Percentiles rank a stretch among this genome's conserved stretches.
These are phyloP conservation scores for Pythium coloratum DNA, from an alignment of 352 stramenopile species.

Conservation along the genomic window DNA sequence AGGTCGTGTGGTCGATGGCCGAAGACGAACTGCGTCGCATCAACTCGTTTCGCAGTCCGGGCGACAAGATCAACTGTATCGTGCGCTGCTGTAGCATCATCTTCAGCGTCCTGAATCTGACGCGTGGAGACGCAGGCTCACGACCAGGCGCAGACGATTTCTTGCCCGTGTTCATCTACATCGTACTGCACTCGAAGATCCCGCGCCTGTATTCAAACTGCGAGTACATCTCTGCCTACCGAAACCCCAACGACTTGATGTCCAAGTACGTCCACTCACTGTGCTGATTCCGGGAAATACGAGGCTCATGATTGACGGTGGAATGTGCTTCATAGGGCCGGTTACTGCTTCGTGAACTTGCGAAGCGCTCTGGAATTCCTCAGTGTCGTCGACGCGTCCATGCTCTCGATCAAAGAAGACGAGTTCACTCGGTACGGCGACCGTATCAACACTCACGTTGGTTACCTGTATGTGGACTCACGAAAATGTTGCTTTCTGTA, in stretches of 20 bases:
- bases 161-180: conserved; percentile 92
- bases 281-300: background rate
- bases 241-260: conserved; percentile 88
- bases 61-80: conserved; percentile 91
- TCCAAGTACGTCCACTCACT: conserved; percentile 61
- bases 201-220: conserved; percentile 87
- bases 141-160: conserved; percentile 89
- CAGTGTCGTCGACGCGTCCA: conserved; percentile 76
- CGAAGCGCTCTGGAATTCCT: conserved; percentile 91
- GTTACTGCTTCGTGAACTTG: conserved; percentile 93
- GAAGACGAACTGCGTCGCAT: conserved; percentile 90
- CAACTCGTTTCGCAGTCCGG: conserved; percentile 79
- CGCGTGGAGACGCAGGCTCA: conserved; percentile 59
- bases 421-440: conserved; percentile 70
- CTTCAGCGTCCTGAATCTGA: conserved; percentile 87
- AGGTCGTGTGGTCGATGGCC: conserved; percentile 89
- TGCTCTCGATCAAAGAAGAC: conserved; percentile 77
- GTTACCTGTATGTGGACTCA: background rate
- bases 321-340: conserved; percentile 43
- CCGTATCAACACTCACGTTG: background rate
- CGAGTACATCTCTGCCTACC: conserved; percentile 90
- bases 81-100: conserved; percentile 88
- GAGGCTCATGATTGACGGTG: background rate
- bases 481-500: background rate
- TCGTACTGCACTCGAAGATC: conserved; percentile 89